Base-by-base conservation (phyloP, 495 filamentous ascomycete species). In the Rostrohypoxylon terebratum region DNA sequence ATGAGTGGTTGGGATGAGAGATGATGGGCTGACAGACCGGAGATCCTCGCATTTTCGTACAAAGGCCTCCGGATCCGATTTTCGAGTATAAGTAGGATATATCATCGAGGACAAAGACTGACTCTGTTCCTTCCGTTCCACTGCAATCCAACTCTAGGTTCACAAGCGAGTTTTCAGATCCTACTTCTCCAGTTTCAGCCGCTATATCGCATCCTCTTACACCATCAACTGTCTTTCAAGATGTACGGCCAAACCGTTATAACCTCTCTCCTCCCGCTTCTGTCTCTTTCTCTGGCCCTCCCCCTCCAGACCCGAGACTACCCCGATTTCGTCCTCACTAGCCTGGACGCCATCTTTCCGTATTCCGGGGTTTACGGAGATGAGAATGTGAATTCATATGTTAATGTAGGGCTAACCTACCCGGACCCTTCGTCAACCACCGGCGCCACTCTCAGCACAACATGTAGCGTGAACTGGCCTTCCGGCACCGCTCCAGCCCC, bases 371-470 rank as follows among this genome's bases (percentile, higher is more conserved):
- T 66, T 18, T 77, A 77, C 53, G 75, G 75, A 0, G 16, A 48
- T 1, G 53, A 60, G 6, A 44, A 60, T 1, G 68, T 77, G n/a
- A 42, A 74, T 58, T 77, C 75, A 9, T 59, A 31, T 18, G 58
- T 77, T 36, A 60, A 63, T 33, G 51, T 77, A 31, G 51, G 57
- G 42, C 18, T 94, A 76, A 76, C 78, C 2, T 95, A 94, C 77
- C 91, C 91, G 59, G 93, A 96, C 73, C 85, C 87, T 50, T 91
- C 88, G 74, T 83, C 81, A 42, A 90, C 90, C 23, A 82, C 80
- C 72, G 91, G 91, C 47, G 82, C 61, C 18, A 68, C 45, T 14
- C 72, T 77, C 33, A 67, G 7, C 68, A 77, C 75, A 16, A 75
- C 72, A 11, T 77, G 75, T 62, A 63, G 72, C 25, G 55, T 60